phyloP scores from a whole-genome alignment of 2,329 filamentous ascomycete species.

The Ophiosphaerella korrae region DNA sequence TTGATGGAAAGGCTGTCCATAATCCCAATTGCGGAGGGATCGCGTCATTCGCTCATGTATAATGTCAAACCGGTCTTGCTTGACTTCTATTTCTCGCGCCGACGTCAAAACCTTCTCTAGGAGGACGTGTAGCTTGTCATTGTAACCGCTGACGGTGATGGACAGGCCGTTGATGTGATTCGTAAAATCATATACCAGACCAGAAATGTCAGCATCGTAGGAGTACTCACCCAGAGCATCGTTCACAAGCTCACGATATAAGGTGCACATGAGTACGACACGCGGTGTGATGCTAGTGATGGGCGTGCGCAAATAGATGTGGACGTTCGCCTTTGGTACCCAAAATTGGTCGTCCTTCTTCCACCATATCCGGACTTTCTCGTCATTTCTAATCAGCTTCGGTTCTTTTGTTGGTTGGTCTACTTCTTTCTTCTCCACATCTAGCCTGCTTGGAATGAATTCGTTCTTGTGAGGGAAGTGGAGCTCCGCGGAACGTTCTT shows the following conservation, averaged over 20 bases:
- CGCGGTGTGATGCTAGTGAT: constrained; percentile 79
- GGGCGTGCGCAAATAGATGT: constrained; percentile 79
- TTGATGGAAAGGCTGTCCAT: constrained; percentile 86
- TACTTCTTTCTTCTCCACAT: constrained; percentile 94
- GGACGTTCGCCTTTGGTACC: constrained; percentile 91
- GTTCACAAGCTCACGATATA: constrained; percentile 84
- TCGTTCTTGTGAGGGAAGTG: constrained; percentile 92
- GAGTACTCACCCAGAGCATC: constrained; percentile 92
- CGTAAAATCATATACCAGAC: constrained; percentile 79
- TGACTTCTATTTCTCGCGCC: constrained; percentile 82
- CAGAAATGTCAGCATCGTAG: constrained; percentile 93
- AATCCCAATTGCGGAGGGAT: constrained; percentile 83
- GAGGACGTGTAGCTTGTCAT: constrained; percentile 91
- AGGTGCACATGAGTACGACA: constrained; percentile 74
- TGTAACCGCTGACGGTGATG: constrained; percentile 85
- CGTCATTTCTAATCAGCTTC: constrained; percentile 83
- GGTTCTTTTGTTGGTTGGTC: constrained; percentile 74
- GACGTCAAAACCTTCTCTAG: constrained; percentile 85
- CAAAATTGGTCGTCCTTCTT: constrained; percentile 99
- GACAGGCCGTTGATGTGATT: constrained; percentile 75
- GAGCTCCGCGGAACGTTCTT: constrained; percentile 69
- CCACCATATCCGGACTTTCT: constrained; percentile 83
- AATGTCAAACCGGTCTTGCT: constrained; percentile 86
- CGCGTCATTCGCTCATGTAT: constrained; percentile 83
- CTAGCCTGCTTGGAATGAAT: constrained; percentile 90